Evolutionary conservation across 1,284 basidiomycete species (phyloP).

Genomic region (Vanrija sp.): DNA sequence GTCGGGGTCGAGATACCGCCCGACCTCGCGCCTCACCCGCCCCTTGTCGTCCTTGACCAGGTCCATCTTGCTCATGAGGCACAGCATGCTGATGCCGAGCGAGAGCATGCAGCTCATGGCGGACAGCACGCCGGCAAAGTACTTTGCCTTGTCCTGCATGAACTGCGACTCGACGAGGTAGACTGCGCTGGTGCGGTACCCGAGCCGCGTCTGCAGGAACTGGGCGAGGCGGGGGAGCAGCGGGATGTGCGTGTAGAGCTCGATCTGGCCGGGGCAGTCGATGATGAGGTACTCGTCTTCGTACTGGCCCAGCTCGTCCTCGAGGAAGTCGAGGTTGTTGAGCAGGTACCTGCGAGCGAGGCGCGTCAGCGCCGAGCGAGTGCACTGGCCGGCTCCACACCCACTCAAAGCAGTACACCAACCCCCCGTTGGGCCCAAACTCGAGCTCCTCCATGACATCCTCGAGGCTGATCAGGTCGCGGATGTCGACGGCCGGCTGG

Average conservation of each 20-base stretch:
- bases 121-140: slow-evolving; percentile 95
- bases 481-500: slow-evolving; percentile 89
- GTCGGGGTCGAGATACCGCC: slow-evolving; percentile 94
- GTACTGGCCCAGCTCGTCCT: slow-evolving; percentile 89
- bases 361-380: neutral
- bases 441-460: slow-evolving; percentile 96
- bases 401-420: slow-evolving; percentile 99
- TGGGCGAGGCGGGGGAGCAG: slow-evolving; percentile 85
- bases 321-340: slow-evolving; percentile 98
- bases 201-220: slow-evolving; percentile 56
- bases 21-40: slow-evolving; percentile 65
- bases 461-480: slow-evolving; percentile 84
- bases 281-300: slow-evolving; percentile 97
- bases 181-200: slow-evolving; percentile 73
- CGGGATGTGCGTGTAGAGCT: slow-evolving; percentile 97
- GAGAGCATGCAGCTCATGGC: slow-evolving; percentile 99
- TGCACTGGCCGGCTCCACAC: slow-evolving; percentile 43
- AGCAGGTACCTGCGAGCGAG: slow-evolving; percentile 70
- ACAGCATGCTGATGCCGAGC: slow-evolving; percentile 93
- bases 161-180: slow-evolving; percentile 98
- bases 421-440: slow-evolving; percentile 93
- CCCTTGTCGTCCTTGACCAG: slow-evolving; percentile 76
- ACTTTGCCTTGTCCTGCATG: slow-evolving; percentile 98
- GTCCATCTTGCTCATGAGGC: slow-evolving; percentile 99
- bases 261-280: slow-evolving; percentile 98